phyloP scores from a whole-genome alignment of 108 stramenopile genomes.

The Bacterosira constricta region DNA sequence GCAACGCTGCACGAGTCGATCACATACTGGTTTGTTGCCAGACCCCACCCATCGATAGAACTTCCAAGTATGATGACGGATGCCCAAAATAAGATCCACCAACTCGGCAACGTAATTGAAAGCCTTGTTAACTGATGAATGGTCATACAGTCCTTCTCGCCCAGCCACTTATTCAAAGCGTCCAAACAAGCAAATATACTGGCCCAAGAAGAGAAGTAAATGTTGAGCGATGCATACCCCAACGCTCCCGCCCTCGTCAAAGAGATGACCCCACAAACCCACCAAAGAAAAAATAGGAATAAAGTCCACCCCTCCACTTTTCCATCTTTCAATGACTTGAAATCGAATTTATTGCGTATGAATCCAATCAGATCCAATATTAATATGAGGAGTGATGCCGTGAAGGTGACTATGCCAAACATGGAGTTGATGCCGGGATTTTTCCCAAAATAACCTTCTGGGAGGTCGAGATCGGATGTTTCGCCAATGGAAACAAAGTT shows the following conservation, averaged over 20 bases:
- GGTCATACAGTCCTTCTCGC: constrained; percentile 61
- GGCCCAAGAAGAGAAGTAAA: constrained; percentile 66
- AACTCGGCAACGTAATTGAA: constrained; percentile 54
- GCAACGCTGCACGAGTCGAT: constrained; percentile 49
- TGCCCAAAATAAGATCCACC: constrained; percentile 62
- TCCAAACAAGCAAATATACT: constrained; percentile 40
- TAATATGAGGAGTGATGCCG: constrained; percentile 43
- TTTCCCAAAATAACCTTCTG: not conserved
- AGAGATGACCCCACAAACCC: constrained; percentile 43
- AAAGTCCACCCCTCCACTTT: constrained; percentile 68
- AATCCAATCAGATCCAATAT: constrained; percentile 52
- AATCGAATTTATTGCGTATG: constrained; percentile 46
- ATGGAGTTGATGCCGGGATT: constrained; percentile 8
- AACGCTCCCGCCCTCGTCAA: constrained; percentile 55
- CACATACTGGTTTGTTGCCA: constrained; percentile 9
- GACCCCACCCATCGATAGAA: constrained; percentile 34
- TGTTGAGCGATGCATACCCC: constrained; percentile 60
- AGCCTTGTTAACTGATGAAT: constrained; percentile 61
- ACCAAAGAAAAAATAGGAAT: constrained; percentile 48
- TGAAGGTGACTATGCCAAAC: constrained; percentile 65
- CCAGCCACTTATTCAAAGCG: constrained; percentile 66
- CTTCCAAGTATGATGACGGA: constrained; percentile 50
- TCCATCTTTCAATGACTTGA: constrained; percentile 58
- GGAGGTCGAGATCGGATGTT: not conserved
- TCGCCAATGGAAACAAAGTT: constrained; percentile 53